A percentile compares a stretch with the other conserved stretches of the same genome.
Evolutionary conservation across 371 early-diverging fungal genomes (phyloP).

Genomic region (Mortierella sp.): DNA sequence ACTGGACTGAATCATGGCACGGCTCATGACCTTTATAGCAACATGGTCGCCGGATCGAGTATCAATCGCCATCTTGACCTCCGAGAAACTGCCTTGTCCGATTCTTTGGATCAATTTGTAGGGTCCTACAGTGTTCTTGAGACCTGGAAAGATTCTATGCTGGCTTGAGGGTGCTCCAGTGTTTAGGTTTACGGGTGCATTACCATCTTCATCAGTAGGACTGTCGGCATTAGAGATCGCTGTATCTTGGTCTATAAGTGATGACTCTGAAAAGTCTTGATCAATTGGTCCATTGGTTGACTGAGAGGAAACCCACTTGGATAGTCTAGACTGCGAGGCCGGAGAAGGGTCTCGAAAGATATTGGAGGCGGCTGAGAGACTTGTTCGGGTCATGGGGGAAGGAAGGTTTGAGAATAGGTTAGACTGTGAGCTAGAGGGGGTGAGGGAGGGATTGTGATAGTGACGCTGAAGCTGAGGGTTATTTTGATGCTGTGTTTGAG

Average conservation of each 20-base stretch:
- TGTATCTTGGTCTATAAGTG: slow-evolving; percentile 12
- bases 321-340: not conserved
- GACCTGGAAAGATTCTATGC: slow-evolving; percentile 46
- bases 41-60: slow-evolving; percentile 49
- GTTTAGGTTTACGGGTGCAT: not conserved
- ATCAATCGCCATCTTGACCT: slow-evolving; percentile 56
- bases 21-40: slow-evolving; percentile 56
- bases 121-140: slow-evolving; percentile 50
- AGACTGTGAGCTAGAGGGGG: slow-evolving; percentile 52
- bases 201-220: not conserved
- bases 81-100: slow-evolving; percentile 58
- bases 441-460: slow-evolving; percentile 30
- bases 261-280: slow-evolving; percentile 21
- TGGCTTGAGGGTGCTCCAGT: slow-evolving; percentile 13
- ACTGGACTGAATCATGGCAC: slow-evolving; percentile 48
- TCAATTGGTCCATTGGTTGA: slow-evolving; percentile 1
- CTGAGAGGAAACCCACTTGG: slow-evolving; percentile 30
- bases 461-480: slow-evolving; percentile 12
- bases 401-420: slow-evolving; percentile 48
- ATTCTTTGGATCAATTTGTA: slow-evolving; percentile 50
- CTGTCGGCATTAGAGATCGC: not conserved
- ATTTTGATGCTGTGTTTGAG: not conserved
- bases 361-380: slow-evolving; percentile 17
- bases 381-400: slow-evolving; percentile 38
- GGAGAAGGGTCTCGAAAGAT: slow-evolving; percentile 25